phyloP scores from a whole-genome alignment of 2,329 filamentous ascomycete species.

The Hypocrella siamensis region DNA sequence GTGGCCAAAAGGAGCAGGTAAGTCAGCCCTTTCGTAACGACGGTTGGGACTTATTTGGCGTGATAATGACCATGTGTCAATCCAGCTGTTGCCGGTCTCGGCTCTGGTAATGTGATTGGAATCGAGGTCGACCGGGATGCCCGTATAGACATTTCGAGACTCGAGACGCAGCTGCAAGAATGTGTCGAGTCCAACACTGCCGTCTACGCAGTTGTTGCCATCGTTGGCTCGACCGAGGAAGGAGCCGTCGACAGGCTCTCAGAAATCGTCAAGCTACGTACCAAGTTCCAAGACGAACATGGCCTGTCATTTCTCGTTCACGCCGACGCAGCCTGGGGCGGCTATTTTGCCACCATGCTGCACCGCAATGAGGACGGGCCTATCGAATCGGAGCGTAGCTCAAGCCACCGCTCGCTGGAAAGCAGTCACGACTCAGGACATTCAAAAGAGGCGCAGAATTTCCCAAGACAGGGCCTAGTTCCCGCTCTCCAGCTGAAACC shows the following conservation, averaged over 20 bases:
- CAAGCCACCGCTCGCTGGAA: too few relatives aligned
- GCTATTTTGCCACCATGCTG: conserved; percentile 30
- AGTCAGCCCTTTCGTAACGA: conserved; percentile 3
- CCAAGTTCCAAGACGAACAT: conserved; percentile 19
- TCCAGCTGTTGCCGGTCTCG: conserved; percentile 27
- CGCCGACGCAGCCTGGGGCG: conserved; percentile 32
- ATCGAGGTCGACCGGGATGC: conserved; percentile 23
- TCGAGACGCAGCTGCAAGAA: conserved; percentile 10
- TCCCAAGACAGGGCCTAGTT: conserved; percentile 16
- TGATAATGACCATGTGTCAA: too few relatives aligned
- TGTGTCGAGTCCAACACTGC: conserved; percentile 14
- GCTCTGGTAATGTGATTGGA: conserved; percentile 23
- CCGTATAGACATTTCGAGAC: conserved; percentile 16
- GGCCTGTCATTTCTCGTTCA: conserved; percentile 30
- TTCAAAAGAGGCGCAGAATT: too few relatives aligned
- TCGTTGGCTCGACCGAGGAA: conserved; percentile 32
- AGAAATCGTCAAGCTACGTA: conserved; percentile 15
- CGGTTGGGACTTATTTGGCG: too few relatives aligned
- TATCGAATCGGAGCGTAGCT: too few relatives aligned
- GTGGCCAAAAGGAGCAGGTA: conserved; percentile 31
- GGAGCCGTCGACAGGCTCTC: conserved; percentile 26
- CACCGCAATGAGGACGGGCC: conserved; percentile 11
- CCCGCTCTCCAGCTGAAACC: conserved; percentile 13
- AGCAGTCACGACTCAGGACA: too few relatives aligned
- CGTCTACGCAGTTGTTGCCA: conserved; percentile 26